These are phyloP conservation scores for Spathaspora arborariae DNA, from an alignment of 805 yeast species.

Conservation along the genomic window DNA sequence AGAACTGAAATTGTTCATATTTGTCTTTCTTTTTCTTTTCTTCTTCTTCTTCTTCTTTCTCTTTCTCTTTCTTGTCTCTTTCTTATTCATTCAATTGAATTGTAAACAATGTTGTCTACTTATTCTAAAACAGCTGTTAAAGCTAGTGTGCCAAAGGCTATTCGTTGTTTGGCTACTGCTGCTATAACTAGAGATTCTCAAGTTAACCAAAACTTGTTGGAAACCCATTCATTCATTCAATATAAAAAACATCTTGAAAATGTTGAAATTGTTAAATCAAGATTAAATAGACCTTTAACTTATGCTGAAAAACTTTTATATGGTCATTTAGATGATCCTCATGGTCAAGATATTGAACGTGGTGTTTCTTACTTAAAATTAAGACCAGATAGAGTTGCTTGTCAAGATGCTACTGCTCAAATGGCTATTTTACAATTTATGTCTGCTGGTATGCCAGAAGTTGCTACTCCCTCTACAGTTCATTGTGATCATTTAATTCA, in stretches of 20 bases:
- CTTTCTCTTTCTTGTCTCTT: conserved; percentile 2
- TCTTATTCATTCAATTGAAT: not conserved
- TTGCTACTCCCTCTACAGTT: conserved; percentile 92
- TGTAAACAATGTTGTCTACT: conserved; percentile 37
- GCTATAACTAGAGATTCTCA: conserved; percentile 64
- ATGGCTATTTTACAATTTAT: conserved; percentile 96
- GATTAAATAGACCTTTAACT: conserved; percentile 85
- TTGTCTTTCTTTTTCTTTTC: not conserved
- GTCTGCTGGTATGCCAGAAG: conserved; percentile 89
- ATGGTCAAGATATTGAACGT: conserved; percentile 77
- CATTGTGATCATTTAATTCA: conserved; percentile 98
- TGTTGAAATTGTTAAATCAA: conserved; percentile 75
- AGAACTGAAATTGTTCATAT: not conserved
- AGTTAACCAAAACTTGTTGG: conserved; percentile 77
- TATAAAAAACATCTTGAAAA: conserved; percentile 90
- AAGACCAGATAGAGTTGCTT: conserved; percentile 96
- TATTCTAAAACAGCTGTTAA: conserved; percentile 28
- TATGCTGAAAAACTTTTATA: conserved; percentile 93
- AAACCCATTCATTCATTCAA: conserved; percentile 79
- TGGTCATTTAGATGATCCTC: conserved; percentile 93
- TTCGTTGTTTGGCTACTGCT: conserved; percentile 53
- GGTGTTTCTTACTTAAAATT: conserved; percentile 90
- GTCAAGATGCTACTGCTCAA: conserved; percentile 99
- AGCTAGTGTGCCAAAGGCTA: conserved; percentile 25
- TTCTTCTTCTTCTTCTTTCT: not conserved